phyloP scores from a whole-genome alignment of 495 filamentous ascomycete species.

The Talaromyces ruber region DNA sequence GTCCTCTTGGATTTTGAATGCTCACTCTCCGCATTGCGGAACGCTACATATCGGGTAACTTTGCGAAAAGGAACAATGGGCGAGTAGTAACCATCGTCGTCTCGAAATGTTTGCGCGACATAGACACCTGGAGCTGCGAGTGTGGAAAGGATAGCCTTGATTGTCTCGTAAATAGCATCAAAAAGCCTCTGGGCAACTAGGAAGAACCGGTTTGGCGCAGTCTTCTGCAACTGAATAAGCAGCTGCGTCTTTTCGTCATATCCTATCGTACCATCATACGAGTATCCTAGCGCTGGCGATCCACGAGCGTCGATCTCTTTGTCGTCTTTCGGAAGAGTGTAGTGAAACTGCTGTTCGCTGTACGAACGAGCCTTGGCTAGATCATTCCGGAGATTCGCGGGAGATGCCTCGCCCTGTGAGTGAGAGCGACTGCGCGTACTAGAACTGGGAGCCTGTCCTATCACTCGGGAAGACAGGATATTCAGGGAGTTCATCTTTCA shows the following conservation, averaged over 20 bases:
- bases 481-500: constrained; percentile 96
- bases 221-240: constrained; percentile 31
- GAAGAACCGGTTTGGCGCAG: constrained; percentile 41
- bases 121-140: constrained; percentile 72
- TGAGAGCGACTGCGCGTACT: constrained; percentile 55
- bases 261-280: constrained; percentile 15
- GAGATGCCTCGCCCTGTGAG: constrained; percentile 49
- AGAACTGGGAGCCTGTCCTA: constrained; percentile 45
- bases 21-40: neutral
- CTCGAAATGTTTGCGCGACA: constrained; percentile 69
- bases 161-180: constrained; percentile 53
- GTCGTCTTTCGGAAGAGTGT: constrained; percentile 25
- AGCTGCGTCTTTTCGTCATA: constrained; percentile 64
- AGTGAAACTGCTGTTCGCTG: constrained; percentile 31
- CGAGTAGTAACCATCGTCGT: constrained; percentile 73
- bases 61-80: constrained; percentile 53
- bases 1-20: constrained; percentile 12
- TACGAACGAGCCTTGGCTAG: constrained; percentile 41
- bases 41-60: constrained; percentile 37
- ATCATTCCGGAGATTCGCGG: constrained; percentile 23
- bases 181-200: constrained; percentile 36
- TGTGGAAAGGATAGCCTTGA: constrained; percentile 69
- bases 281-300: constrained; percentile 13
- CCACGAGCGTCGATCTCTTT: constrained; percentile 24
- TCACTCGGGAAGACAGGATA: constrained; percentile 81